Evolutionary conservation across 116 monocot species (phyloP), one percentile per base, ranked within the genome.

Genomic region (Thalassia testudinum): DNA sequence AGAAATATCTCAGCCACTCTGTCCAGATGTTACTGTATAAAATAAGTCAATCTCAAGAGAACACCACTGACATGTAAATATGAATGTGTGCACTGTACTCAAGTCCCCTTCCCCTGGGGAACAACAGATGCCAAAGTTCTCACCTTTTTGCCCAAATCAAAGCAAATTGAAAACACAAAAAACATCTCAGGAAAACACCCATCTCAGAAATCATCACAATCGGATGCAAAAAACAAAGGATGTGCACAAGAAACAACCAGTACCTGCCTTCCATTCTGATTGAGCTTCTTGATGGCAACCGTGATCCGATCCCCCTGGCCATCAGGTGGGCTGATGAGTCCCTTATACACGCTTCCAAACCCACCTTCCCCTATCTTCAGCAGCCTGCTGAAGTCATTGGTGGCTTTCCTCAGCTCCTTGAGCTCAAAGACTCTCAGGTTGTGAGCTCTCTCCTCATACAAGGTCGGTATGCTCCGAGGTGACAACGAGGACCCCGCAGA

Each of bases 321-420:
- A 66, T 68, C 54, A 14, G 44, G 26, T 7, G 37, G 22, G 42
- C 70, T 53, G 54, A 86, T 56, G 21, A 63, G 55, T 12, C 86
- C 92, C 47, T 73, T 85, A 50, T 91, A 91, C 25, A 91, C 91
- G 54, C 72, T 75, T 17, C 91, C 91, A 50, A 91, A 91, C 0
- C 91, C 91, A 15, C 91, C 91, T 58, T 84, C 75, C 23, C 91
- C 91, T n/a, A 91, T 67, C 76, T 78, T 85, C 21, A 75, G 45
- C 49, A 49, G 23, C 72, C 76, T 67, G 58, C 54, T 81, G 69
- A 91, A 91, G 7, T 66, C 48, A 65, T 75, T 77, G 19, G 92
- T 92, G 16, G 82, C 82, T 16, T 34, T 66, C 22, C 59, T 64
- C 24, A 85, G 75, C 70, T 92, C 82, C 13, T 53, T 51, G 14